phyloP scores from a whole-genome alignment of 768 basidiomycete genomes.

The Mycena kentingensis region DNA sequence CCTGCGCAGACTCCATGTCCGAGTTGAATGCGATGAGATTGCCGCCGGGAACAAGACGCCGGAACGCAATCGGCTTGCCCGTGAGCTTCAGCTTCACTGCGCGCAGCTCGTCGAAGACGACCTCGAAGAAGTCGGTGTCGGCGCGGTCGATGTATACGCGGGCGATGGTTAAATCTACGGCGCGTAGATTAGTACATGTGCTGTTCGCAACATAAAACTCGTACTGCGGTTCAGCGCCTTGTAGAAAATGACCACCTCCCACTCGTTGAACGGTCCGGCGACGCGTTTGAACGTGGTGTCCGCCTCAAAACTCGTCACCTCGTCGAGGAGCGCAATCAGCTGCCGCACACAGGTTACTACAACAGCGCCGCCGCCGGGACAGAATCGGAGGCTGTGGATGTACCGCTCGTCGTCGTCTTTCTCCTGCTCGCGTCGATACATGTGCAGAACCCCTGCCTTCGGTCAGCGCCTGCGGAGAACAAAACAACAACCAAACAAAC shows the following conservation, averaged over 20 bases:
- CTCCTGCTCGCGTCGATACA: conserved; percentile 29
- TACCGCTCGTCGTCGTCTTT: conserved; percentile 30
- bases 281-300: conserved; percentile 4
- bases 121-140: conserved; percentile 5
- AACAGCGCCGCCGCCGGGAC: conserved; percentile 15
- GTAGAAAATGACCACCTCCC: neutral
- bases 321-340: conserved; percentile 15
- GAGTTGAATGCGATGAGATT: conserved; percentile 6
- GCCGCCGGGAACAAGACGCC: conserved; percentile 4
- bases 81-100: neutral
- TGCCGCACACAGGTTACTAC: conserved; percentile 24
- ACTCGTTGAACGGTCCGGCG: neutral
- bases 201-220: no score
- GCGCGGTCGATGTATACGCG: conserved; percentile 8
- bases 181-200: neutral
- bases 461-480: no score
- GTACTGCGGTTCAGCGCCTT: conserved; percentile 3
- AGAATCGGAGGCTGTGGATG: conserved; percentile 14
- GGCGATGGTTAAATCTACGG: conserved; percentile 12
- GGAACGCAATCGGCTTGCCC: conserved; percentile 8
- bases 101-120: conserved; percentile 12
- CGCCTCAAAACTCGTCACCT: neutral
- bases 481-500: no score
- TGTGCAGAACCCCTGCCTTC: neutral
- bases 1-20: conserved; percentile 14